Evolutionary conservation across 1,139 yeast species (phyloP), one percentile per base, ranked within the genome.

Genomic region (Sugiyamaella japonica): DNA sequence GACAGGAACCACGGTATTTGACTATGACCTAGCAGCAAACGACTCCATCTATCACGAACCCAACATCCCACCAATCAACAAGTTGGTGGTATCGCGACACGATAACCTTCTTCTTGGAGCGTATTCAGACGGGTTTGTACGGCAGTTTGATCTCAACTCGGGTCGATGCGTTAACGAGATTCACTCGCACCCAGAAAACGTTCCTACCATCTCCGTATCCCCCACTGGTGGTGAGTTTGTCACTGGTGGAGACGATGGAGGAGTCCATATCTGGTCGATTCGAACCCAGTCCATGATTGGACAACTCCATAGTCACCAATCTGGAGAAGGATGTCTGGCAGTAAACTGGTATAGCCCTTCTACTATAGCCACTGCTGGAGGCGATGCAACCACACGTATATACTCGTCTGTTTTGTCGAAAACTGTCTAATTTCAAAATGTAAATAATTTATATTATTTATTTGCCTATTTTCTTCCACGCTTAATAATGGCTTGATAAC

Each of bases 401-500:
- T 56, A 48, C 40, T n/a, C 45, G 7, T 13, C 51, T 2, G 31
- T 45, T n/a, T n/a, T n/a, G 15, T 40, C 13, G 10, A 29, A n/a
- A 25, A 23, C n/a, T 40, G 46, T 34, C 25, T 42, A 25, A 9
- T 32, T 9, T 29, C 10, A 44, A 6, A 29, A 3, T 34, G 38
- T 34, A 34, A 34, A 34, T 34, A 34, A 7, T n/a, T 31, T 34
- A 34, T 34, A 34, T 34, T 12, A 2, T 34, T 34, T 12, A 7
- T 34, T 55, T 43, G 39, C 28, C 48, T 36, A 47, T 31, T 57
- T 58, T 54, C 59, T 60, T 76, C 84, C 84, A 56, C 72, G 68
- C 53, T 71, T 64, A 60, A 73, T 71, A 58, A 71, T 89, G 86
- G 99, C 99, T 79, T 91, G 97, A 96, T 89, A 93, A 85, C 99